A percentile compares a stretch with the other conserved stretches of the same genome.
Evolutionary conservation across 257 asterid species (phyloP).

Genomic region (Solanum chilense): DNA sequence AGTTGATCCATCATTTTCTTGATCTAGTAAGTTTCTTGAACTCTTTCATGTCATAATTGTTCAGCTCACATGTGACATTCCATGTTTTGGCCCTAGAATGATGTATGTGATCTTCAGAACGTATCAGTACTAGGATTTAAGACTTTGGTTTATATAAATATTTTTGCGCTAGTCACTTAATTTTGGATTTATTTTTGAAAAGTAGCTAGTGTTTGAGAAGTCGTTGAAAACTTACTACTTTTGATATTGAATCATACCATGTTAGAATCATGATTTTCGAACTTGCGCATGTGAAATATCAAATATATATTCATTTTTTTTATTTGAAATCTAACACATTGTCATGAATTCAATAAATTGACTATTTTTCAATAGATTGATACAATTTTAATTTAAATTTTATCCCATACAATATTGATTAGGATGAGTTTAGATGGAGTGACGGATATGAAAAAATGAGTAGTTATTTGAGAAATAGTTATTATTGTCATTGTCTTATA

Average conservation of each 20-base stretch:
- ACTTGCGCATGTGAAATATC: neutral
- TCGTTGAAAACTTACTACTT: neutral
- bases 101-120: too few relatives aligned
- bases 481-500: neutral
- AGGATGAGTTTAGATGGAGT: neutral
- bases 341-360: neutral
- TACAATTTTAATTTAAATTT: neutral
- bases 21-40: slow-evolving; percentile 28
- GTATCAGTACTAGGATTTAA: too few relatives aligned
- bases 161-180: neutral
- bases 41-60: neutral
- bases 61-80: neutral
- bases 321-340: neutral
- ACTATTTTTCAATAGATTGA: neutral
- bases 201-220: neutral
- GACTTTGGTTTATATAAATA: neutral
- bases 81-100: too few relatives aligned
- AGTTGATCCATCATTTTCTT: slow-evolving; percentile 41
- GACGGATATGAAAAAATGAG: neutral
- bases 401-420: neutral
- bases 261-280: neutral
- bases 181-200: neutral
- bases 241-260: neutral
- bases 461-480: neutral
- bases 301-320: neutral